Evolutionary conservation across 129 eudicot species (phyloP), one percentile per base, ranked within the genome.

Genomic region (Saussurea involucrata): DNA sequence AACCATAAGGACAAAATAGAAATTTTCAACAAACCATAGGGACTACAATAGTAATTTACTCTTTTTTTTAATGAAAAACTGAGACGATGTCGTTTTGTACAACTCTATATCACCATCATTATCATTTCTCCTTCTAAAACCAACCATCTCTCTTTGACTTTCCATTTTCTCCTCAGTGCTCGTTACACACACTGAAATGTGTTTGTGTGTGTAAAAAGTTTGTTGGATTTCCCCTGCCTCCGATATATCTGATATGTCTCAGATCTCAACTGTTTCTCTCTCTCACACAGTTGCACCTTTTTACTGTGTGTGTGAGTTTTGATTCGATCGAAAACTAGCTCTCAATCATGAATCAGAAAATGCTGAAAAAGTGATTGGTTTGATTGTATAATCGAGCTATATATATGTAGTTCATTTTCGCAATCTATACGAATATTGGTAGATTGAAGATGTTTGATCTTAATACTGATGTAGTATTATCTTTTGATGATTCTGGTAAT

Each of bases 391-490:
- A 79, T 71, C 66, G 27, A 72, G 57, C 21, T 71, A 20, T 63
- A 71, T 9, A 4, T 6, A 28, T 60, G 42, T 24, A 63, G 49
- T 60, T 67, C 68, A 24, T 29, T 33, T 49, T 53, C 25, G 67
- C 3, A 67, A 60, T 81, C 53, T 81, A 24, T 67, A 33, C 33
- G 37, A 55, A 57, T 73, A 13, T 55, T 49, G 44, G 36, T 53
- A 6, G 40, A 5, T 42, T 40, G 71, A 70, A 80, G 55, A 89
- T 87, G 96, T 79, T 90, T 80, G 96, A 90, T 87, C 96, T 90
- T 63, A 90, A 90, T 81, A 69, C 76, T 46, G 88, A 82, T 28
- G 33, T 71, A 32, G 81, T 68, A 72, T 82, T 71, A 24, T 74
- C 86, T 4, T 69, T 24, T 27, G 65, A 78, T 71, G 87, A 70